phyloP scores from a whole-genome alignment of 2,329 filamentous ascomycete genomes.

The Kalaharituber pfeilii region DNA sequence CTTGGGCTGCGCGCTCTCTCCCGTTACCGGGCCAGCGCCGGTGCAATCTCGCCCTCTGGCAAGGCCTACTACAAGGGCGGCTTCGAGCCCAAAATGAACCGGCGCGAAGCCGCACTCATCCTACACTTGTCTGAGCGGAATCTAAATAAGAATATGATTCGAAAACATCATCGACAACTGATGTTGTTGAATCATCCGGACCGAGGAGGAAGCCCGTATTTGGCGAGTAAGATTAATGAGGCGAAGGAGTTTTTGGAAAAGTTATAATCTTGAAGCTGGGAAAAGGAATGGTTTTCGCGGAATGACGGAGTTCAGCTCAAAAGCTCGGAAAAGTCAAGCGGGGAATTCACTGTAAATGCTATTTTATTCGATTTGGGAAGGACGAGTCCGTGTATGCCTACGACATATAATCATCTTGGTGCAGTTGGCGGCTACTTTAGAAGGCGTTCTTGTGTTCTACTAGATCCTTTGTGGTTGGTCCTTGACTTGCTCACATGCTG shows the following conservation, averaged over 20 bases:
- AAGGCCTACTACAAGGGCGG: constrained; percentile 95
- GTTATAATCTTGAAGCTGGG: constrained; percentile 7
- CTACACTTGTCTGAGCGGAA: constrained; percentile 74
- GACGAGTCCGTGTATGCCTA: no score
- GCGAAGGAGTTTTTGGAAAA: constrained; percentile 95
- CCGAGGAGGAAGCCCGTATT: constrained; percentile 85
- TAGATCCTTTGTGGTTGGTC: no score
- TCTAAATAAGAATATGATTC: constrained; percentile 79
- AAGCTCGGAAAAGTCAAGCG: no score
- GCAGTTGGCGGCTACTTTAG: no score
- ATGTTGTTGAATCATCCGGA: constrained; percentile 98
- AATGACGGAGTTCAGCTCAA: no score
- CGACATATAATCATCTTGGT: no score
- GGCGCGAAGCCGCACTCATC: constrained; percentile 77
- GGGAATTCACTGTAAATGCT: no score
- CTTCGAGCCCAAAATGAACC: constrained; percentile 91
- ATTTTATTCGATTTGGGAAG: no score
- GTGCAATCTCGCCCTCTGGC: constrained; percentile 54
- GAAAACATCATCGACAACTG: constrained; percentile 83
- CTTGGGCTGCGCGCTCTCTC: constrained; percentile 80
- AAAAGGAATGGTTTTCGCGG: background rate
- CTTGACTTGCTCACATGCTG: no score
- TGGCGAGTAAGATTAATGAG: constrained; percentile 96
- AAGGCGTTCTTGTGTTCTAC: no score
- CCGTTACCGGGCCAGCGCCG: constrained; percentile 49